These are phyloP conservation scores for Hymenoscyphus infarciens DNA, from an alignment of 2,329 filamentous ascomycete genomes.

Conservation along the genomic window DNA sequence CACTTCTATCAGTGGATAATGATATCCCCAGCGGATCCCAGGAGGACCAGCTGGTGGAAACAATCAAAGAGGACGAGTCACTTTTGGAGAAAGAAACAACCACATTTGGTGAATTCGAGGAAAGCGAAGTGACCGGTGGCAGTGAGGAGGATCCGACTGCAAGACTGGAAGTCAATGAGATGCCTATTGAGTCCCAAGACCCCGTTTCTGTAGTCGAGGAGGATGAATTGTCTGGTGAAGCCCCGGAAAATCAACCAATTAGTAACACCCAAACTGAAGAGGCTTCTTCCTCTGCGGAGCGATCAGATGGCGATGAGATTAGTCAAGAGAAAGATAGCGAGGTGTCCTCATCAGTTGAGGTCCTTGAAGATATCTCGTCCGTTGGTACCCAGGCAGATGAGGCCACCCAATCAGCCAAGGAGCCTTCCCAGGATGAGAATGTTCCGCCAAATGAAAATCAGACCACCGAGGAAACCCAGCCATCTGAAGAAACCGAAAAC, in stretches of 20 bases:
- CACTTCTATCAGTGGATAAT: not conserved
- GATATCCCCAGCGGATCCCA: not conserved
- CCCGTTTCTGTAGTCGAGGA: not conserved
- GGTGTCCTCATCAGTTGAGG: not conserved
- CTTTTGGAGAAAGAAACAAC: not conserved
- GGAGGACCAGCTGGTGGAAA: not conserved
- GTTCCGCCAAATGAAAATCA: not conserved
- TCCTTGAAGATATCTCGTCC: not conserved
- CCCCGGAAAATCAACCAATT: not conserved
- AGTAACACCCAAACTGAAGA: not conserved
- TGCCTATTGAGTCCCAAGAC: not conserved
- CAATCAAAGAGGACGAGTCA: not conserved
- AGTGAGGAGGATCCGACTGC: not conserved
- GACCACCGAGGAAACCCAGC: not conserved
- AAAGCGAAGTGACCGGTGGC: not conserved
- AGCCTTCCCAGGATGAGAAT: not conserved
- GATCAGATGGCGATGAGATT: not conserved
- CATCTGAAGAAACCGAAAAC: not conserved
- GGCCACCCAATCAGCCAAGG: not conserved
- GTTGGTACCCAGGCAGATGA: not conserved
- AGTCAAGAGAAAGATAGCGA: not conserved
- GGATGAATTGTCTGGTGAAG: not conserved
- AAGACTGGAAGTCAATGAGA: not conserved
- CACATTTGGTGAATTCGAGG: not conserved
- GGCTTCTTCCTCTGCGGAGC: not conserved